Base-by-base conservation (phyloP, 2,329 filamentous ascomycete genomes). In the Ophiostoma ips region DNA sequence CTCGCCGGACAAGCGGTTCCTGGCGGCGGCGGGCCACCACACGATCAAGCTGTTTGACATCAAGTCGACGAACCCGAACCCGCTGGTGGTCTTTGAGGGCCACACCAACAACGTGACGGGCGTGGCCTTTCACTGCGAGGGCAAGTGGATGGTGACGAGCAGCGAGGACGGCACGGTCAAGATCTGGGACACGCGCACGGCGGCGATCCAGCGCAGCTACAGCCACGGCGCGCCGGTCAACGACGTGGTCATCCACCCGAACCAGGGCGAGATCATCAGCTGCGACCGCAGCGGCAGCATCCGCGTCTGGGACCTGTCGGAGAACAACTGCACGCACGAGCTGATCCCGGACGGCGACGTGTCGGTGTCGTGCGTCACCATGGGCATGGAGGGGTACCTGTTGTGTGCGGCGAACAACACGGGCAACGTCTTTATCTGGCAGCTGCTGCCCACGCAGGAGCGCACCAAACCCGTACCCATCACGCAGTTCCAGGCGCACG, bases 101-200 rank as follows among this genome's bases (percentile, higher is more conserved):
- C 92, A 98, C 68, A 92, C 87, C 12, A 87, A 83, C 57, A 98
- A 98, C 61, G 83, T 98, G 63, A 98, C 92, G 0, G 92, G 92
- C 40, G 86, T 98, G 44, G 89, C 89, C 11, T 98, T 98, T 64
- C 92, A 98, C 66, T 96, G 90, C 64, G 92, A 98, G 66, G 89
- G 90, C 11, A 98, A 98, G 69, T 98, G 92, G 92, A 95, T 98
- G 86, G 92, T 96, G 16, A 98, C 92, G 10, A 94, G 85, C 65
- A 94, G 87, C 44, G 92, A 98, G 66, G 92, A 98, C 62, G 87
- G 89, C 59, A 94, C 87, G 0, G 89, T 95, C 62, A 94, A 94
- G 72, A 94, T 95, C 56, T 95, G 89, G 89, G 90, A 95, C 64
- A 95, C 88, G 5, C 74, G 89, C 44, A 85, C 77, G 12, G 90